These are phyloP conservation scores for Termitomyces sp. DNA, from an alignment of 768 basidiomycete species.

Conservation along the genomic window DNA sequence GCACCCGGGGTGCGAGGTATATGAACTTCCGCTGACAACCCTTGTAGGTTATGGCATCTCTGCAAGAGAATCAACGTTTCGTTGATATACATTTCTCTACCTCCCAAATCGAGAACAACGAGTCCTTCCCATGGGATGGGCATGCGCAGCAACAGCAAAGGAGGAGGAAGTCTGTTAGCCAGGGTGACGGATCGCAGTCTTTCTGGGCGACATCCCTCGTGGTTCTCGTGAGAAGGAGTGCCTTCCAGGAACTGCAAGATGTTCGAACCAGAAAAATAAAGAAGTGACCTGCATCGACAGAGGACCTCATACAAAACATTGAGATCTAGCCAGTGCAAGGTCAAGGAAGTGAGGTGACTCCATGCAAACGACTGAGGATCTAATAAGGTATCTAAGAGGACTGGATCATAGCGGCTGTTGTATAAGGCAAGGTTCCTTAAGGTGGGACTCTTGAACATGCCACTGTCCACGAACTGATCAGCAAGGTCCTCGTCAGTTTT, in stretches of 20 bases:
- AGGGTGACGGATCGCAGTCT: constrained; percentile 1
- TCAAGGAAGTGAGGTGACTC: background rate
- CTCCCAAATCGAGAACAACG: constrained; percentile 2
- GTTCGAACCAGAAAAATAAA: constrained; percentile 4
- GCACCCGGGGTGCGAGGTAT: background rate
- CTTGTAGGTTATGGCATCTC: background rate
- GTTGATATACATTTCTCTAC: background rate
- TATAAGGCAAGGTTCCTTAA: constrained; percentile 5
- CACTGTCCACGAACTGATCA: background rate
- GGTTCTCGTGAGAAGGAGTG: background rate
- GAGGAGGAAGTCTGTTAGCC: background rate
- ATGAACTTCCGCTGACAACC: constrained; percentile 2
- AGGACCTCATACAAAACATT: background rate
- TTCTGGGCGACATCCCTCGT: background rate
- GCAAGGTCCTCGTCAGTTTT: background rate
- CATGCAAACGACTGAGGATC: constrained; percentile 1
- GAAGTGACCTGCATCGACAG: constrained; percentile 1
- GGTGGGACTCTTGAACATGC: background rate
- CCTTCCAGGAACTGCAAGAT: background rate
- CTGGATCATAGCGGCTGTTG: background rate
- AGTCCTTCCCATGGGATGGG: constrained; percentile 5
- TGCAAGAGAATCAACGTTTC: background rate
- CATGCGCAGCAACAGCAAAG: background rate
- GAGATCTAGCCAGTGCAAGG: background rate
- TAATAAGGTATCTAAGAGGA: background rate